Conservation (phyloP, 768 basidiomycete genomes). For the Naganishia kalamii region DNA sequence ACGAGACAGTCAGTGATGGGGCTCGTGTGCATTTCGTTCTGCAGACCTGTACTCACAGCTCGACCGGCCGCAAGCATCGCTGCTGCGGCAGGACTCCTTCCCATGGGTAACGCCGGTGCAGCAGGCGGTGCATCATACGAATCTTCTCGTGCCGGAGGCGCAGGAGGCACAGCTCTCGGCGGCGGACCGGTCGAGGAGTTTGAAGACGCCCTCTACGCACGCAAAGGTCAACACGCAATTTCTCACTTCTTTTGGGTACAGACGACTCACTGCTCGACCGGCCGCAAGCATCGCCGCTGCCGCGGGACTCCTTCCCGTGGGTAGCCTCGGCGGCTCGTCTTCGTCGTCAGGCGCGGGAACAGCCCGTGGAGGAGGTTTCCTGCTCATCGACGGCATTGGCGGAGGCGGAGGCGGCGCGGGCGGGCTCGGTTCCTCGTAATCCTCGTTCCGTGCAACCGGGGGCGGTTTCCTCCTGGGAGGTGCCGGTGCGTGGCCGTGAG, state of each 20-base stretch:
- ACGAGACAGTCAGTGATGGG: neutral
- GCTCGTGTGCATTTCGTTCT: no score
- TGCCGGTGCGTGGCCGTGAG: neutral
- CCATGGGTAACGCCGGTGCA: conserved; percentile 34
- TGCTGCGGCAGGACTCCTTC: conserved; percentile 38
- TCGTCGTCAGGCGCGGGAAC: conserved; percentile 25
- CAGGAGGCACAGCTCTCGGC: no score
- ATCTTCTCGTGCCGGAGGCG: no score
- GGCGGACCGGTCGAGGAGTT: no score
- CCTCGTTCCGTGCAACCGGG: neutral
- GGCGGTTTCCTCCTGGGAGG: neutral
- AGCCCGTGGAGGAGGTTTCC: neutral
- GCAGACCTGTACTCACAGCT: conserved; percentile 27
- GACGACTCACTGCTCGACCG: conserved; percentile 25
- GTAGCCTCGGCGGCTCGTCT: conserved; percentile 32
- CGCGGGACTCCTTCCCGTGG: conserved; percentile 37
- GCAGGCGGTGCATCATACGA: conserved; percentile 18
- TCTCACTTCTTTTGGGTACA: neutral
- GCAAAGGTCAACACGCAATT: neutral
- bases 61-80: conserved; percentile 27
- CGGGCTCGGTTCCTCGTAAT: neutral
- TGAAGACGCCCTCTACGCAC: neutral
- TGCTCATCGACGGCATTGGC: neutral
- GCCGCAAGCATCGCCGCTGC: conserved; percentile 26
- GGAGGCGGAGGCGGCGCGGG: neutral